Base-by-base conservation (phyloP, 1,284 basidiomycete species). In the Sanghuangporus sanghuang region DNA sequence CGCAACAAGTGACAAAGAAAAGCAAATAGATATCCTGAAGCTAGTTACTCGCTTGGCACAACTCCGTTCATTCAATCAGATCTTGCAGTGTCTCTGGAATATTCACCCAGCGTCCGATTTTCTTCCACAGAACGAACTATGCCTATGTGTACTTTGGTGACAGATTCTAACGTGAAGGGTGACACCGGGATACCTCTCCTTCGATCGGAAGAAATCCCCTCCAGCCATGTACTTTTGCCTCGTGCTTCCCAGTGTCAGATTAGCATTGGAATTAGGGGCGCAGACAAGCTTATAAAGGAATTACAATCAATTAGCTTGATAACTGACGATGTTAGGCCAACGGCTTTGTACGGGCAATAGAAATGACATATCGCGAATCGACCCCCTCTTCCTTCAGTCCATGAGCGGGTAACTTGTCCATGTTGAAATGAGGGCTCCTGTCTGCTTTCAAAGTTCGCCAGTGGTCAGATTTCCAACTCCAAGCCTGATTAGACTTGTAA, bases 341-440 rank as follows among this genome's bases (percentile, higher is more conserved):
- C 74, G 73, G 0, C 75, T 82, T 83, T 1, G 73, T 70, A 16
- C 81, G 73, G 0, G 81, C 79, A 1, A 82, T 66, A 3, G 80
- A 78, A 48, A 83, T 75, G 64, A 73, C 76, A 4, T 76, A 76
- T 12, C 80, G 71, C 6, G 79, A 77, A 64, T 81, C 79, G 12
- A 62, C 61, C 3, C 65, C 56, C 23, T 62, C 53, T 32, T 12
- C 11, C 16, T 39, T 40, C 12, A 42, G 4, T 61, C 61, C 48
- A 59, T 49, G 44, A 62, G 53, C 12, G 67, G 67, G 59, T 66
- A 68, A 27, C 53, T 57, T 39, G 39, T 12, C 61, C 56, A 64
- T 27, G 61, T 61, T 27, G 42, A 64, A 39, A 80, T 77, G 5
- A 80, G 70, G 36, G 80, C 71, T 55, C 77, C 76, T 6, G 78